Evolutionary conservation across 352 stramenopile genomes (phyloP), one percentile per base, ranked within the genome.

Genomic region (Pythium dissimile): DNA sequence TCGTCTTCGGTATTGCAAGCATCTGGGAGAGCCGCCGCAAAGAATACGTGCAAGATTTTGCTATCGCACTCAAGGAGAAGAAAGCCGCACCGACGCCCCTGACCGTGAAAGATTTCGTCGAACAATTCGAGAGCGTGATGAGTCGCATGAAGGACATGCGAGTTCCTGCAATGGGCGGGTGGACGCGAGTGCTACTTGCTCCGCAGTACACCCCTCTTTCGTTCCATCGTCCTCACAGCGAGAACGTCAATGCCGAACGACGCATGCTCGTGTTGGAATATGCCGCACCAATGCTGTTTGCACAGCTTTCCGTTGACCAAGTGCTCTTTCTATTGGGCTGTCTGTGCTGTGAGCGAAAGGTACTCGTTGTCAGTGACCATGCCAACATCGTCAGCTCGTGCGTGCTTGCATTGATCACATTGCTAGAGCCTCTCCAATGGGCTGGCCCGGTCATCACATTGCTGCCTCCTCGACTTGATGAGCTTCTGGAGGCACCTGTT

Each of bases 321-420:
- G 76, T 93, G 26, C 64, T 91, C 1, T 88, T 93, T 23, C 66
- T 93, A 12, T 59, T 91, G 11, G 81, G 84, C 0, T 90, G 75
- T 50, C 41, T 93, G 5, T 91, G 84, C 57, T 89, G 77, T 15
- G 84, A 93, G 53, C 66, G 72, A 28, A 91, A 90, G 63, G 75
- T 93, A 9, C 69, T 93, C 35, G 68, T 93, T 15, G 77, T 91
- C 5, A 89, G 79, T 2, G 70, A 86, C 49, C 77, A 93, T 44
- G 81, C 86, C 26, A 88, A 88, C 52, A 72, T 83, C 21, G 78
- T 91, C 1, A 93, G 79, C 39, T 83, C 73, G 1, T 93, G 84
- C 41, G 79, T 93, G 2, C 48, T 93, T 1, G 84, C 84, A 13
- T 57, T 93, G 18, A 88, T 76, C 20, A 89, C 84, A 6, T 52